Conservation (phyloP, 768 basidiomycete genomes). For the Panaeolus cyanescens region DNA sequence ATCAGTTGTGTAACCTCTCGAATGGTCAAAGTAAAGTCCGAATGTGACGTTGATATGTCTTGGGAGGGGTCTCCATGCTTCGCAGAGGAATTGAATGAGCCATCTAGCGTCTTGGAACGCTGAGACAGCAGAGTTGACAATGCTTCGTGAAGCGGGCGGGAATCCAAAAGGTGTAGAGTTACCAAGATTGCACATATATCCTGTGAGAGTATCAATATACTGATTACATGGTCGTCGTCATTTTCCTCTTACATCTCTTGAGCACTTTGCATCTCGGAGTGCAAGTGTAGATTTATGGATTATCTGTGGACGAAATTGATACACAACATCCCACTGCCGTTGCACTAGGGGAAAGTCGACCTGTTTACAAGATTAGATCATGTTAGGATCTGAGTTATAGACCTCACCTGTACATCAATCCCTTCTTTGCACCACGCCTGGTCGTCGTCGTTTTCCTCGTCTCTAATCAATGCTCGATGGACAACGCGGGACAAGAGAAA, state of each 20-base stretch:
- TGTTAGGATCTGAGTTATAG: neutral
- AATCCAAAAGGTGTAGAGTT: conserved; percentile 88
- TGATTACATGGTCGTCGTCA: neutral
- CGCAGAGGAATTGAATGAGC: conserved; percentile 33
- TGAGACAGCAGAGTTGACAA: conserved; percentile 72
- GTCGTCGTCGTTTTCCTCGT: conserved; percentile 61
- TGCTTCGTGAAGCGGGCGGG: conserved; percentile 74
- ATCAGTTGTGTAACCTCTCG: conserved; percentile 58
- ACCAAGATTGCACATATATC: conserved; percentile 77
- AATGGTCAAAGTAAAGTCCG: conserved; percentile 7
- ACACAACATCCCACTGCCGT: conserved; percentile 91
- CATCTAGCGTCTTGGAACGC: conserved; percentile 57
- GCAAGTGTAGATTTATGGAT: conserved; percentile 84
- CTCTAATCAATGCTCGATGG: conserved; percentile 67
- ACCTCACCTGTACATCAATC: conserved; percentile 61
- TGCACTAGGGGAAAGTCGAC: conserved; percentile 87
- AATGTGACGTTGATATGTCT: neutral
- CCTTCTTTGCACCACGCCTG: conserved; percentile 59
- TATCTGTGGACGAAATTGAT: conserved; percentile 87
- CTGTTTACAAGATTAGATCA: conserved; percentile 34
- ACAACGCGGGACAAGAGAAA: conserved; percentile 87
- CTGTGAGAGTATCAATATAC: conserved; percentile 34
- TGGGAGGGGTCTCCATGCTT: neutral
- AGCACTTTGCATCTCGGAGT: conserved; percentile 61
- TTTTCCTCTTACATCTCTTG: conserved; percentile 48